Evolutionary conservation across 306 rosid species (phyloP).

Genomic region (apple (Malus domestica)): DNA sequence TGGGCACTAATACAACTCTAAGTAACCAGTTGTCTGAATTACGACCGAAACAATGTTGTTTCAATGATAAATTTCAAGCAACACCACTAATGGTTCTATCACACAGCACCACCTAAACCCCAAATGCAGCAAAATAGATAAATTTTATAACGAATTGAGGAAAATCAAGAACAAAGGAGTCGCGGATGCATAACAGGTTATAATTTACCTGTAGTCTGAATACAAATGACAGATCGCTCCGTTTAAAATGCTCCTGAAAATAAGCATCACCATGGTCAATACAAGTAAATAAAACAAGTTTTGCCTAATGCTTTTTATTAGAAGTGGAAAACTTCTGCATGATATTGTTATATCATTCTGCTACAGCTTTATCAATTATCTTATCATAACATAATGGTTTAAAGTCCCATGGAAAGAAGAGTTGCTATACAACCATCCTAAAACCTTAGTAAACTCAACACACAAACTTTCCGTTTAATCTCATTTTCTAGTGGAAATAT

Average conservation of each 20-base stretch:
- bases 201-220: conserved; percentile 88
- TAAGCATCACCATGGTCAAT: conserved; percentile 7
- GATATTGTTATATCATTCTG: background rate
- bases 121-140: background rate
- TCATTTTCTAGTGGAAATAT: background rate
- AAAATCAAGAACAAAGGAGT: conserved; percentile 4
- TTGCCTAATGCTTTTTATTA: no score
- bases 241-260: conserved; percentile 82
- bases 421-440: background rate
- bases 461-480: background rate
- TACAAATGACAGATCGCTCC: conserved; percentile 87
- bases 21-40: background rate
- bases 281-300: conserved; percentile 3
- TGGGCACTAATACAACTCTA: background rate
- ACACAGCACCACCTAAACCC: background rate
- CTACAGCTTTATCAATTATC: background rate
- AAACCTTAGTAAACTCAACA: background rate
- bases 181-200: conserved; percentile 2
- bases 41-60: no score
- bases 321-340: no score
- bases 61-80: background rate
- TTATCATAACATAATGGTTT: no score
- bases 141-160: background rate
- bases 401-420: background rate
- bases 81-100: background rate